A percentile compares a stretch with the other conserved stretches of the same genome.
Evolutionary conservation across 495 filamentous ascomycete species (phyloP).

Genomic region (Filosporella fistucella): DNA sequence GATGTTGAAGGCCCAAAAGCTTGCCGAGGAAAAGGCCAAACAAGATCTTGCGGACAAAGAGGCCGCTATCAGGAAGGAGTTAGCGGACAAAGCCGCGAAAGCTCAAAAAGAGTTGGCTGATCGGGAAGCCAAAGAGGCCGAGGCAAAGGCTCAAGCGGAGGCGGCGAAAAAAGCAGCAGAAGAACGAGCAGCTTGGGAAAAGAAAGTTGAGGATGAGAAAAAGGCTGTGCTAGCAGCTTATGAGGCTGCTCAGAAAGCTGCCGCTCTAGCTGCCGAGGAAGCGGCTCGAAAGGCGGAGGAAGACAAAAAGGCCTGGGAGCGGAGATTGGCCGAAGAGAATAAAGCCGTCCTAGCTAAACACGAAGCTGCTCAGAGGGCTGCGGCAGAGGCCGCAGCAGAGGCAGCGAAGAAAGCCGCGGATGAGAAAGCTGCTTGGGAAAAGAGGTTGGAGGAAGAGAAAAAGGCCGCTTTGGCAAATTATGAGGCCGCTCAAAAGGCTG

Average conservation of each 20-base stretch:
- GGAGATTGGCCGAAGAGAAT: slow-evolving; percentile 16
- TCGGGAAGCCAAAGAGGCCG: slow-evolving; percentile 26
- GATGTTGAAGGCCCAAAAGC: slow-evolving; percentile 37
- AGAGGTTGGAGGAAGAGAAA: slow-evolving; percentile 18
- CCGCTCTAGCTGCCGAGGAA: slow-evolving; percentile 4
- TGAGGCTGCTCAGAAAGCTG: slow-evolving; percentile 11
- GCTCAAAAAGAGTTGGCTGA: slow-evolving; percentile 11
- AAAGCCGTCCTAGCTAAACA: slow-evolving; percentile 17
- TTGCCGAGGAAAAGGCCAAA: slow-evolving; percentile 34
- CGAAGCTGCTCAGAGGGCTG: slow-evolving; percentile 29
- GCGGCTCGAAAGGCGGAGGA: slow-evolving; percentile 14
- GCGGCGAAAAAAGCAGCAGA: slow-evolving; percentile 33
- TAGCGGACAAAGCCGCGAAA: background rate
- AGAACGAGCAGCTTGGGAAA: slow-evolving; percentile 30
- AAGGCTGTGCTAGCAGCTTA: background rate
- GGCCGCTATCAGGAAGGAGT: background rate
- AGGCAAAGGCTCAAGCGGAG: slow-evolving; percentile 27
- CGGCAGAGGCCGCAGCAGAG: slow-evolving; percentile 29
- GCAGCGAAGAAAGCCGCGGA: slow-evolving; percentile 13
- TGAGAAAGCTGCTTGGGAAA: slow-evolving; percentile 19
- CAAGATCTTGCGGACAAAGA: background rate
- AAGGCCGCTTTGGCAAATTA: slow-evolving; percentile 16
- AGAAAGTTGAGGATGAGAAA: slow-evolving; percentile 33
- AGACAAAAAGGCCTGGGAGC: slow-evolving; percentile 19
- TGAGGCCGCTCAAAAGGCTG: slow-evolving; percentile 31